phyloP scores from a whole-genome alignment of 108 stramenopile genomes.

The Stephanodiscus triporus region DNA sequence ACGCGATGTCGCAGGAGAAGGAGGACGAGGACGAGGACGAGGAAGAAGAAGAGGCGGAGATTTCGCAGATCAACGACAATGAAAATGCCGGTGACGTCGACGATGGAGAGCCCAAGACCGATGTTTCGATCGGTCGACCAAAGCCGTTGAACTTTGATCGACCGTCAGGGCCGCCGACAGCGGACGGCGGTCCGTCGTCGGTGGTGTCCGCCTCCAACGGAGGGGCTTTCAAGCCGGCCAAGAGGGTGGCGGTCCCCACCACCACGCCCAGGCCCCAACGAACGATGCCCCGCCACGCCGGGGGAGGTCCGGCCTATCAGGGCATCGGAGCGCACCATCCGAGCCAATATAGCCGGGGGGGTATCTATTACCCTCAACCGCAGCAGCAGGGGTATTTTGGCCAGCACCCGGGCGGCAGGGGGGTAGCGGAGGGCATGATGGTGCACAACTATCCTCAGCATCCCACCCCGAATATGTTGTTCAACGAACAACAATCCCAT shows the following conservation, averaged over 20 bases:
- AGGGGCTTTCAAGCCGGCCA: conserved; percentile 28
- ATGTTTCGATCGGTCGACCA: background rate
- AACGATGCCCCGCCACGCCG: background rate
- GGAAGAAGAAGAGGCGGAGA: conserved; percentile 21
- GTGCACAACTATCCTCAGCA: background rate
- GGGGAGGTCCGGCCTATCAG: background rate
- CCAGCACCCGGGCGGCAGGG: background rate
- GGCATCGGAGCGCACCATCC: conserved; percentile 1
- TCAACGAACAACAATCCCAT: conserved; percentile 8
- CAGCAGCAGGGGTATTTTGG: conserved; percentile 23
- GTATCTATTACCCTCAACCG: conserved; percentile 2
- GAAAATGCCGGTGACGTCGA: background rate
- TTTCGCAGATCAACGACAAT: conserved; percentile 16
- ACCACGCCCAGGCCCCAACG: conserved; percentile 24
- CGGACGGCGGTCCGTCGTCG: background rate
- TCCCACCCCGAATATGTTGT: conserved; percentile 4
- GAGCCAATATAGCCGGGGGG: conserved; percentile 3
- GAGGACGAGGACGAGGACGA: conserved; percentile 6
- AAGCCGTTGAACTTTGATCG: conserved; percentile 24
- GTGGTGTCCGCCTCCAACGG: background rate
- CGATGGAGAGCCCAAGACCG: background rate
- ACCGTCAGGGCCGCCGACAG: background rate
- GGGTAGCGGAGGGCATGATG: background rate
- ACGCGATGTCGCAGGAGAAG: conserved; percentile 1
- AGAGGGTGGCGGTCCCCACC: background rate